Evolutionary conservation across 345 rosid species (phyloP).

Genomic region (Hirschfeldia incana): DNA sequence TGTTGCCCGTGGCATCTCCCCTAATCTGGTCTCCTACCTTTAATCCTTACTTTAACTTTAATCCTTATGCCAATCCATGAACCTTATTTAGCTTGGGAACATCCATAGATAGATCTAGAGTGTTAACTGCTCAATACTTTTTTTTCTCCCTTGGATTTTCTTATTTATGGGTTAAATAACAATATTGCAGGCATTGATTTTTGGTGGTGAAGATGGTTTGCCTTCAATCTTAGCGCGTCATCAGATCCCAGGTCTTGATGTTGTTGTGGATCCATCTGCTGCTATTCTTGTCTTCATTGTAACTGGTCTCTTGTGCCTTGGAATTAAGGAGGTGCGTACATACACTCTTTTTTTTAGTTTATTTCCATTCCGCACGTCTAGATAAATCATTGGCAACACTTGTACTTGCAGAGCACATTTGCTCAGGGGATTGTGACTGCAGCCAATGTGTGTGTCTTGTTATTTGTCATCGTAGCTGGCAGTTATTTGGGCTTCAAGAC

Average conservation of each 20-base stretch:
- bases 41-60: too few relatives aligned
- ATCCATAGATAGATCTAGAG: neutral
- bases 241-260: slow-evolving; percentile 74
- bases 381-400: neutral
- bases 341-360: neutral
- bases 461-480: slow-evolving; percentile 84
- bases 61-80: too few relatives aligned
- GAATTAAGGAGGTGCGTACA: slow-evolving; percentile 85
- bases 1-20: slow-evolving; percentile 93
- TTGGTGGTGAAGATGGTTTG: slow-evolving; percentile 80
- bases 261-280: slow-evolving; percentile 94
- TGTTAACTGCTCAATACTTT: neutral
- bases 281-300: slow-evolving; percentile 72
- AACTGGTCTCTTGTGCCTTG: slow-evolving; percentile 87
- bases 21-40: slow-evolving; percentile 58
- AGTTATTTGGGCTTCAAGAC: slow-evolving; percentile 82
- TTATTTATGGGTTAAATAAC: neutral
- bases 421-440: slow-evolving; percentile 83
- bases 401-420: slow-evolving; percentile 86
- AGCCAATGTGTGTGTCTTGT: slow-evolving; percentile 78
- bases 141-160: neutral
- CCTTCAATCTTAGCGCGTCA: slow-evolving; percentile 81
- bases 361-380: neutral
- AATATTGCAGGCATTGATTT: slow-evolving; percentile 67
- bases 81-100: too few relatives aligned